Evolutionary conservation across 1,284 basidiomycete species (phyloP).

Genomic region (Lignosus rhinocerotis): DNA sequence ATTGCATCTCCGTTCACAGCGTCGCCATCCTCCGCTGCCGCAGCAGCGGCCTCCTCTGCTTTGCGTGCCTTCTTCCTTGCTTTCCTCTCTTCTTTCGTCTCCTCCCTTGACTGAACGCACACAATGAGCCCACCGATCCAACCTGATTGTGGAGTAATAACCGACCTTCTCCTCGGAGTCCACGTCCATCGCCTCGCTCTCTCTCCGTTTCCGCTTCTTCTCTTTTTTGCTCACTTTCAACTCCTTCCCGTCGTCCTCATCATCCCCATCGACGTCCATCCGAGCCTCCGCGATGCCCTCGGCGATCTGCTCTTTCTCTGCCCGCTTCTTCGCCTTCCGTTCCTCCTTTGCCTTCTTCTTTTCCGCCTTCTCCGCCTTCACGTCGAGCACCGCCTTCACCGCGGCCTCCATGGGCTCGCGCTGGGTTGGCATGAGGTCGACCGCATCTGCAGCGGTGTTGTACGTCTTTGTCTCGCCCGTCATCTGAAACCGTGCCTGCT

Average conservation of each 20-base stretch:
- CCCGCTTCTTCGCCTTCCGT: constrained; percentile 46
- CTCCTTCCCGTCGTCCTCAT: constrained; percentile 39
- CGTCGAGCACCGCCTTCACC: constrained; percentile 64
- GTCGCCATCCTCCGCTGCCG: constrained; percentile 40
- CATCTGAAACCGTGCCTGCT: constrained; percentile 81
- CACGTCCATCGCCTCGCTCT: constrained; percentile 49
- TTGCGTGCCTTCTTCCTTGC: constrained; percentile 72
- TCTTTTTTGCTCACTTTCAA: constrained; percentile 47
- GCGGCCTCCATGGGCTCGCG: constrained; percentile 72
- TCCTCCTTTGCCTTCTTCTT: constrained; percentile 73
- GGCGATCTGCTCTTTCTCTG: constrained; percentile 40
- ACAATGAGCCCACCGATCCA: constrained; percentile 8
- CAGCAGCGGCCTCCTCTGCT: constrained; percentile 66
- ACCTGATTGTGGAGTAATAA: constrained; percentile 10
- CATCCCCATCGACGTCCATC: constrained; percentile 46
- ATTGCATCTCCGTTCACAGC: constrained; percentile 43
- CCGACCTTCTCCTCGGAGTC: constrained; percentile 45
- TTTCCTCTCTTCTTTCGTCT: constrained; percentile 74
- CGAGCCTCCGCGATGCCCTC: constrained; percentile 47
- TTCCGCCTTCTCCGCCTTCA: constrained; percentile 87
- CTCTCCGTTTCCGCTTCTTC: constrained; percentile 72
- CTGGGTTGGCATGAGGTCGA: constrained; percentile 82
- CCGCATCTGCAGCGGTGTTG: constrained; percentile 79
- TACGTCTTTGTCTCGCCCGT: constrained; percentile 76
- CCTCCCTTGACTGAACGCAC: constrained; percentile 40